Percentiles rank a stretch among this genome's conserved stretches.
Conservation (phyloP, 441 rosid species). For the Jatropha podagrica region DNA sequence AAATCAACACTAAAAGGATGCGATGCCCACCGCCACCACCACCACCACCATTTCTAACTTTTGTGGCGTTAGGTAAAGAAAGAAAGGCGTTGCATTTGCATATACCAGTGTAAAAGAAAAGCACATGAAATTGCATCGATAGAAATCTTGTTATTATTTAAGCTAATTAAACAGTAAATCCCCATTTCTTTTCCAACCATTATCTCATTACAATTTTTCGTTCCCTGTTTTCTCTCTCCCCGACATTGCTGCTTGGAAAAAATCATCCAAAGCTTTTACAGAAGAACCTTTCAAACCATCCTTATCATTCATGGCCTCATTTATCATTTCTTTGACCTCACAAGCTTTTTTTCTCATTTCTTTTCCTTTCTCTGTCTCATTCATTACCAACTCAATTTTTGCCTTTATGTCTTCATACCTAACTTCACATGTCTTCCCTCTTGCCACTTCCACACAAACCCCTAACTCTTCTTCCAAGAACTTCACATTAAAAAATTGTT, state of each 20-base stretch:
- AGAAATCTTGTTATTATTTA: background rate
- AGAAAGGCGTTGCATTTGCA: too few relatives aligned
- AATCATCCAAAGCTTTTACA: slow-evolving; percentile 51
- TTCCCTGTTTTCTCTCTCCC: slow-evolving; percentile 8
- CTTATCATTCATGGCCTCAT: slow-evolving; percentile 36
- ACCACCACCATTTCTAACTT: too few relatives aligned
- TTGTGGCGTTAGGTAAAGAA: too few relatives aligned
- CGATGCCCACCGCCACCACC: too few relatives aligned
- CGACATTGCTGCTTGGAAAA: slow-evolving; percentile 45
- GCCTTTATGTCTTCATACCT: slow-evolving; percentile 38
- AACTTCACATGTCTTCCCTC: slow-evolving; percentile 60
- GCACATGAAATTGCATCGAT: too few relatives aligned
- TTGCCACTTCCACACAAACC: slow-evolving; percentile 62
- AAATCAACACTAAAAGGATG: too few relatives aligned
- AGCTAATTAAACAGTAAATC: background rate
- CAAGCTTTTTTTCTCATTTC: slow-evolving; percentile 47
- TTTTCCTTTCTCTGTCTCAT: slow-evolving; percentile 40
- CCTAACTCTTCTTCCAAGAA: slow-evolving; percentile 55
- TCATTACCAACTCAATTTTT: slow-evolving; percentile 54
- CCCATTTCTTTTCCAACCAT: background rate
- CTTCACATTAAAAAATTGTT: slow-evolving; percentile 76
- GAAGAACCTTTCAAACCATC: slow-evolving; percentile 48
- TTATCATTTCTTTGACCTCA: slow-evolving; percentile 38
- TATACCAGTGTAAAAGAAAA: too few relatives aligned
- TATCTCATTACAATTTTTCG: background rate